These are phyloP conservation scores for Amyloporia xantha DNA, from an alignment of 768 basidiomycete genomes.

Conservation along the genomic window DNA sequence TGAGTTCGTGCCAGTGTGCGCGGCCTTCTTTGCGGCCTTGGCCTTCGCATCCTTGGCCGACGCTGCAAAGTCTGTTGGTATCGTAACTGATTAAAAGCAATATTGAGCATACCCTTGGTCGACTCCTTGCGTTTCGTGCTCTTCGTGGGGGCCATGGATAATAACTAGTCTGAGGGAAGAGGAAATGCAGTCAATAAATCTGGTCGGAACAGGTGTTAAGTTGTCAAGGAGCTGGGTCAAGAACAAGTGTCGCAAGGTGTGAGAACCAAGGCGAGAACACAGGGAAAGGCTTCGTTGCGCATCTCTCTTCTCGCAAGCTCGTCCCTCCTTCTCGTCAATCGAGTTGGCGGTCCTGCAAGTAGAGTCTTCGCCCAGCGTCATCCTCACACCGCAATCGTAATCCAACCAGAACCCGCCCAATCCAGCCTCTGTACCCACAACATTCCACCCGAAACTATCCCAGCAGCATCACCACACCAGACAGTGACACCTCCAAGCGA, in stretches of 20 bases:
- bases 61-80: constrained; percentile 9
- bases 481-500: constrained; percentile 6
- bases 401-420: constrained; percentile 5
- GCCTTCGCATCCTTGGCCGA: constrained; percentile 56
- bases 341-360: too few species aligned
- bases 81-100: background rate
- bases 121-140: constrained; percentile 56
- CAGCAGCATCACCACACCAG: constrained; percentile 4
- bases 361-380: too few species aligned
- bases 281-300: too few species aligned
- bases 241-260: too few species aligned
- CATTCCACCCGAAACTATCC: background rate
- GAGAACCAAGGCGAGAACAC: too few species aligned
- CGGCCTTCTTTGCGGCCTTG: constrained; percentile 95
- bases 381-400: background rate
- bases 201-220: too few species aligned
- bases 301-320: too few species aligned
- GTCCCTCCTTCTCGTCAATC: too few species aligned
- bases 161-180: constrained; percentile 1
- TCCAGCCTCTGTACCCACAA: constrained; percentile 14
- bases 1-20: constrained; percentile 77
- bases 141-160: constrained; percentile 63
- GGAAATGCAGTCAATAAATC: too few species aligned
- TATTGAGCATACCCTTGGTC: constrained; percentile 31
- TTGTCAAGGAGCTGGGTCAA: too few species aligned